Base-by-base conservation (phyloP, 306 rosid species). In the Fragaria vesca region DNA sequence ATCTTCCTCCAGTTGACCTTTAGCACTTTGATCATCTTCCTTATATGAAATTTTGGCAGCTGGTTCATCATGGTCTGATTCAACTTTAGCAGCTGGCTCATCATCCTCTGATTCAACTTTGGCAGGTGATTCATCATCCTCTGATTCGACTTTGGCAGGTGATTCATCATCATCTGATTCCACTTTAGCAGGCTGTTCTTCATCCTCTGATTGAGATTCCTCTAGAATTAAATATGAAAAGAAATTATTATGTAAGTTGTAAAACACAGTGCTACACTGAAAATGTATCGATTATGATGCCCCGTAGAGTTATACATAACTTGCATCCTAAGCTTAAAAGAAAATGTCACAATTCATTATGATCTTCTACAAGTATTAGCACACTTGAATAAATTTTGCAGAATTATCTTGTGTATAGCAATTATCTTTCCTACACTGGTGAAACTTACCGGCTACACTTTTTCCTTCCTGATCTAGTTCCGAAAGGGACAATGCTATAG, bases 1-100 rank as follows among this genome's bases (percentile, higher is more conserved):
- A 82, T 95, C 99, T 82, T 93, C 98, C 81, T 91, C 98, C 69
- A 88, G 85, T 86, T 90, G 96, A 86, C 75, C 78, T 80, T 90
- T 90, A 40, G 80, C 76, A 77, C 58, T 58, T 73, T 76, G 79
- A 60, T 84, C 83, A 58, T 88, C 93, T 79, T 88, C 92, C 69
- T 85, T 91, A 20, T 74, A 69, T 72, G 74, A 79, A 86, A 72
- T 60, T 60, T 72, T 63, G n/a, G 78, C 77, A 71, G 40, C 76
- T 52, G 66, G 79, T 72, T 88, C 90, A 55, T 75, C 81, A 75
- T 40, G 77, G 63, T 84, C 83, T 5, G 79, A 28, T 69, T 76
- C 79, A 77, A 50, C 75, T 74, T 75, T 80, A 17, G 79, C 48
- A 52, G 48, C 38, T 21, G 11, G 46, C 54, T 84, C 93, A 8